phyloP scores from a whole-genome alignment of 2,329 filamentous ascomycete species.

The Aureobasidium sp. region DNA sequence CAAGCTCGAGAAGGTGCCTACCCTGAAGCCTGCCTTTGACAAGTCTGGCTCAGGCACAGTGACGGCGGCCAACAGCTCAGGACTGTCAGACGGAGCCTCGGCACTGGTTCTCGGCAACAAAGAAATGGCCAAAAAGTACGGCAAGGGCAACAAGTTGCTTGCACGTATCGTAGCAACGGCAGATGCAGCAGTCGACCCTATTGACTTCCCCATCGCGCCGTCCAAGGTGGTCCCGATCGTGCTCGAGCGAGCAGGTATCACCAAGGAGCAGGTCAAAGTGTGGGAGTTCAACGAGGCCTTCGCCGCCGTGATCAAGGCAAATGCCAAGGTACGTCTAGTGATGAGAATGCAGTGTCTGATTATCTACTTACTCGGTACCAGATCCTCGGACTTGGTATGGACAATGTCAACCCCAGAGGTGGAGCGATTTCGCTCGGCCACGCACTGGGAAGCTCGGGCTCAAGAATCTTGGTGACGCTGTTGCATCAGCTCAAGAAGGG shows the following conservation, averaged over 20 bases:
- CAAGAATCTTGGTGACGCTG: constrained; percentile 79
- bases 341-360: neutral
- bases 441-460: constrained; percentile 86
- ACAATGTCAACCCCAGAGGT: constrained; percentile 77
- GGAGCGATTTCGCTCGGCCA: constrained; percentile 90
- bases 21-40: constrained; percentile 84
- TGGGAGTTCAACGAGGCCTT: constrained; percentile 99
- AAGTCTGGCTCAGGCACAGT: constrained; percentile 79
- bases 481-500: constrained; percentile 86
- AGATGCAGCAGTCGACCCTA: constrained; percentile 80
- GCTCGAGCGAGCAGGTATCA: constrained; percentile 79
- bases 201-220: constrained; percentile 91
- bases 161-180: constrained; percentile 77
- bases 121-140: constrained; percentile 71
- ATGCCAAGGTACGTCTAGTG: constrained; percentile 58
- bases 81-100: constrained; percentile 88
- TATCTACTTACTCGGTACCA: constrained; percentile 26
- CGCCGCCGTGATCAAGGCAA: constrained; percentile 88
- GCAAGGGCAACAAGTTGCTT: constrained; percentile 67
- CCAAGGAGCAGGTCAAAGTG: constrained; percentile 79
- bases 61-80: constrained; percentile 89
- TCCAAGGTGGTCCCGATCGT: constrained; percentile 87
- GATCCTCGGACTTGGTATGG: constrained; percentile 72
- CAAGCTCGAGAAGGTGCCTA: constrained; percentile 76
- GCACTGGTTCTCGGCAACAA: constrained; percentile 79